Evolutionary conservation across 257 asterid species (phyloP).

Genomic region (Solanum sparsipilum): DNA sequence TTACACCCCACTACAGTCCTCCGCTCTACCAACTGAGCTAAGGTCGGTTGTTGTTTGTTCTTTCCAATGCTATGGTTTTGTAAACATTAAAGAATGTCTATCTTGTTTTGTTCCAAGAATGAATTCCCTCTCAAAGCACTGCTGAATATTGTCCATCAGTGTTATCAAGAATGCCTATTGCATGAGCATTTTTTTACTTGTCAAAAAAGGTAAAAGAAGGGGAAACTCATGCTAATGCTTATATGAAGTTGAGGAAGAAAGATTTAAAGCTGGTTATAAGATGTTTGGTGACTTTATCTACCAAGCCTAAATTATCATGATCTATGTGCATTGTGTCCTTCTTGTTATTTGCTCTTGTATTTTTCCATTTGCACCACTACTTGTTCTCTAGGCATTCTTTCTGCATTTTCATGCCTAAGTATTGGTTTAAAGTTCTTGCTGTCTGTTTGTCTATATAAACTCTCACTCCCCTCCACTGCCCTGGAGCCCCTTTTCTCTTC

Average conservation of each 20-base stretch:
- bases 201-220: background rate
- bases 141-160: background rate
- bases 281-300: background rate
- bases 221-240: background rate
- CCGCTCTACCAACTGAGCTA: slow-evolving; percentile 9
- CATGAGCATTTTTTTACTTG: background rate
- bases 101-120: background rate
- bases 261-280: background rate
- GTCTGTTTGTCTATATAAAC: background rate
- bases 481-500: background rate
- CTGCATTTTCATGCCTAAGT: background rate
- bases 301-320: background rate
- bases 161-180: background rate
- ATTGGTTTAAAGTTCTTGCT: background rate
- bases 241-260: background rate
- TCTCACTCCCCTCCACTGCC: background rate
- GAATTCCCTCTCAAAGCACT: background rate
- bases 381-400: background rate
- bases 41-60: background rate
- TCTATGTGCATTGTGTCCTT: background rate
- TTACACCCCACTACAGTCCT: background rate
- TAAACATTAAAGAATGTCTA: background rate
- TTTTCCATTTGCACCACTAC: background rate
- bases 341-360: background rate
- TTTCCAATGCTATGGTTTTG: background rate